Evolutionary conservation across 805 yeast species (phyloP).

Genomic region (Metschnikowia vanudenii): DNA sequence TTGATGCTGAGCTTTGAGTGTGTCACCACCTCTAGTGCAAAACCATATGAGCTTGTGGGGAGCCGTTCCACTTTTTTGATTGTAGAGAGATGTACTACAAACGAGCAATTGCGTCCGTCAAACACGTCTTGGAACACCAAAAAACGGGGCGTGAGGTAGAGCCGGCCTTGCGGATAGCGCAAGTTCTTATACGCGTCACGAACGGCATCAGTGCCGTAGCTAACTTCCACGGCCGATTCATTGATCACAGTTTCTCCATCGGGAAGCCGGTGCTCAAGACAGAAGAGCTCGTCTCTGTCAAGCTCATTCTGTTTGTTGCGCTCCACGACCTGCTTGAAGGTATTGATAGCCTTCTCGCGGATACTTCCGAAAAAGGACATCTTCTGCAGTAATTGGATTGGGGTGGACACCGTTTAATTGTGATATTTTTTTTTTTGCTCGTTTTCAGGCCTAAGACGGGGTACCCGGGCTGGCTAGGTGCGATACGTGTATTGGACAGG

Average conservation of each 20-base stretch:
- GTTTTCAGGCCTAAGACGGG: background rate
- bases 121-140: slow-evolving; percentile 70
- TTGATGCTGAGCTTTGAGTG: slow-evolving; percentile 62
- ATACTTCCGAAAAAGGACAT: slow-evolving; percentile 55
- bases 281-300: slow-evolving; percentile 68
- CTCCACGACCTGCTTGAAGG: slow-evolving; percentile 43
- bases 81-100: slow-evolving; percentile 72
- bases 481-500: no score
- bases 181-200: slow-evolving; percentile 22
- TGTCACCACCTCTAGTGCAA: slow-evolving; percentile 72
- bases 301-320: slow-evolving; percentile 45
- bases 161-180: slow-evolving; percentile 51
- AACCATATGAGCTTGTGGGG: slow-evolving; percentile 71
- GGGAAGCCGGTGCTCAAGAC: slow-evolving; percentile 69
- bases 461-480: no score
- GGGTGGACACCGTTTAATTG: no score
- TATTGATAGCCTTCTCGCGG: slow-evolving; percentile 46
- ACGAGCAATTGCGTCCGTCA: slow-evolving; percentile 65
- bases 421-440: background rate
- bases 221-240: slow-evolving; percentile 63
- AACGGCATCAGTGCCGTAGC: slow-evolving; percentile 27
- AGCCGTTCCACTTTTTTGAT: slow-evolving; percentile 83
- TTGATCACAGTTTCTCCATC: slow-evolving; percentile 62
- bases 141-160: slow-evolving; percentile 74
- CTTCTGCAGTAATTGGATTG: background rate